Evolutionary conservation across 176 grass and related monocot species (phyloP).

Genomic region (Pharus latifolius): DNA sequence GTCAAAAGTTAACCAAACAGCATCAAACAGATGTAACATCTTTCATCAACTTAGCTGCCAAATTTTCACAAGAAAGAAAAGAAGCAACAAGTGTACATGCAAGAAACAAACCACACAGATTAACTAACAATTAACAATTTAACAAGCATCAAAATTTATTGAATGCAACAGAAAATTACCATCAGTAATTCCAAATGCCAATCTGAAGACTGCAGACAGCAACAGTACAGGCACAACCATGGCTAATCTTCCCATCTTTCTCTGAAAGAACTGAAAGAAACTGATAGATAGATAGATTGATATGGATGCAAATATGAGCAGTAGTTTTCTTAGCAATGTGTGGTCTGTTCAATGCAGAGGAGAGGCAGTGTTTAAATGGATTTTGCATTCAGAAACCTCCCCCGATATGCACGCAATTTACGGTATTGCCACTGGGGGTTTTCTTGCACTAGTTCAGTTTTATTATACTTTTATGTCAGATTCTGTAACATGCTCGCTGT

Average conservation of each 20-base stretch:
- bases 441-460: not conserved
- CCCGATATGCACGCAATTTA: not conserved
- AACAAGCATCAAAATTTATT: too few relatives aligned
- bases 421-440: conserved; percentile 5
- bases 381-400: not conserved
- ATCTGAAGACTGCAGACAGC: conserved; percentile 18
- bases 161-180: conserved; percentile 26
- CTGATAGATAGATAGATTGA: not conserved
- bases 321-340: not conserved
- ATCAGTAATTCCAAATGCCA: conserved; percentile 33
- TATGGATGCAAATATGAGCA: not conserved
- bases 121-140: too few relatives aligned
- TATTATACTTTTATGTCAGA: not conserved
- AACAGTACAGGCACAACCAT: conserved; percentile 17
- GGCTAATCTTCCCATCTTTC: conserved; percentile 19
- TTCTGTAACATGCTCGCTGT: conserved; percentile 5
- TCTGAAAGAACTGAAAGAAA: not conserved
- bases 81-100: too few relatives aligned
- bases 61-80: too few relatives aligned
- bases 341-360: not conserved
- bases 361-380: conserved; percentile 17
- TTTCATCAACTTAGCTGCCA: too few relatives aligned
- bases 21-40: too few relatives aligned
- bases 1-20: too few relatives aligned
- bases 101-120: too few relatives aligned